Base-by-base conservation (phyloP, 768 basidiomycete genomes). In the Phaeolepiota aurea region DNA sequence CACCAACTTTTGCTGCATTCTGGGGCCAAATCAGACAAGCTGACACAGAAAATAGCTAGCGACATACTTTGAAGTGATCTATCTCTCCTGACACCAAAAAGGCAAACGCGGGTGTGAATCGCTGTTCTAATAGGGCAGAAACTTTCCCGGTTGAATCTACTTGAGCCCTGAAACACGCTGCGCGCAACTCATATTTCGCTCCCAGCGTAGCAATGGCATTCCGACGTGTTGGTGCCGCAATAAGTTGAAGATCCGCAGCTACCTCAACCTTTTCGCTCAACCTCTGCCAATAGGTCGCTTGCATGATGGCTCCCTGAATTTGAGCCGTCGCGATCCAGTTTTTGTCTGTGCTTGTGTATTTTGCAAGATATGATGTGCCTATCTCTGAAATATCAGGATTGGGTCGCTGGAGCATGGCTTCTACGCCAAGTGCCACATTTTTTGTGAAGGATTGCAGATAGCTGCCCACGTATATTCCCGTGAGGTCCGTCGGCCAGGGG, bases 41-140 rank as follows among this genome's bases (percentile, higher is more conserved):
- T n/a, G 2, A 38, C 14, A 21, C 40, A 23, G 15, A 39, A 37
- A 45, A 3, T 32, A 20, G 14, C 20, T 3, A 33, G 49, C 4
- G 42, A 43, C 65, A 47, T 52, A 89, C 92, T 82, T 93, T 98
- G 72, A 90, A 85, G 74, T 99, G 96, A 61, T 99, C 96, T 50
- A 99, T 91, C 72, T 99, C 96, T 7, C 96, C 96, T 13, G 89
- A 77, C 34, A 99, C 80, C 52, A 93, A 61, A 74, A 99, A 96
- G 11, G 90, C 80, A 56, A 99, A 97, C 5, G 88, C 79, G 3
- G 96, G 96, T 10, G 89, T 88, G 59, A 98, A 91, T 40, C 92
- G 78, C 64, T 98, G 94, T 63, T 99, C 96, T 15, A 98, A 77
- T 53, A 93, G 62, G 46, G 93, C 92, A 35, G 89, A 87, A 20